A percentile compares a stretch with the other conserved stretches of the same genome.
These are phyloP conservation scores for Psilocybe cyanescens DNA, from an alignment of 768 basidiomycete genomes.

Conservation along the genomic window DNA sequence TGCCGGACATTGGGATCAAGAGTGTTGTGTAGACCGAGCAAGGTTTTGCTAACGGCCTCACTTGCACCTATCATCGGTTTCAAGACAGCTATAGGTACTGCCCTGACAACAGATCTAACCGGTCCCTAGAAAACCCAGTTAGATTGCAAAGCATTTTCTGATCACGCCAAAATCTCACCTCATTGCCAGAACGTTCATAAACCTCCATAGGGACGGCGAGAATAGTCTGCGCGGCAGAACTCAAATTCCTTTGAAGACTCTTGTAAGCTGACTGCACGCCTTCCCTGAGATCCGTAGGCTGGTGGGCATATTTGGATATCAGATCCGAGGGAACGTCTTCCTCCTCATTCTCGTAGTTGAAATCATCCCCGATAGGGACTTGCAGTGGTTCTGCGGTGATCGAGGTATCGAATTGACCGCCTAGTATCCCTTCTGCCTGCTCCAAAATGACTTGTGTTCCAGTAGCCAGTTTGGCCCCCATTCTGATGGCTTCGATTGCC, in stretches of 20 bases:
- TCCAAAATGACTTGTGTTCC: constrained; percentile 98
- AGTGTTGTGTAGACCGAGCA: constrained; percentile 91
- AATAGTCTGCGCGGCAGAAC: constrained; percentile 96
- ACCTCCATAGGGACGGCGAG: constrained; percentile 99
- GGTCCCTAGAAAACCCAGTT: constrained; percentile 64
- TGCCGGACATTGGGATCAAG: constrained; percentile 83
- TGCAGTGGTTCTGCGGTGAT: constrained; percentile 72
- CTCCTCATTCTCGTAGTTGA: constrained; percentile 35
- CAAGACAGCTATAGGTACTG: constrained; percentile 95
- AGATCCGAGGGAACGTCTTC: constrained; percentile 54
- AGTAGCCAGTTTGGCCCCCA: constrained; percentile 92
- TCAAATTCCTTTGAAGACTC: constrained; percentile 84
- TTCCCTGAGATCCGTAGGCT: constrained; percentile 82
- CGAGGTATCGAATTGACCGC: constrained; percentile 71
- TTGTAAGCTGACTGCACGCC: constrained; percentile 92
- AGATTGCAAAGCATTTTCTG: not conserved
- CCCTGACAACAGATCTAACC: constrained; percentile 91
- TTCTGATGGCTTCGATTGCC: constrained; percentile 92
- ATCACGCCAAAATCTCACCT: constrained; percentile 54
- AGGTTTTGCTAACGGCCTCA: constrained; percentile 94
- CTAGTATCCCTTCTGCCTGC: constrained; percentile 89
- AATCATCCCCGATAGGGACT: constrained; percentile 41
- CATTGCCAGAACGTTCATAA: constrained; percentile 90
- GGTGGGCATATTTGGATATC: constrained; percentile 91
- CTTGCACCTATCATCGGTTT: constrained; percentile 98